Evolutionary conservation across 2,329 filamentous ascomycete species (phyloP).

Genomic region (Trichoderma gracile): DNA sequence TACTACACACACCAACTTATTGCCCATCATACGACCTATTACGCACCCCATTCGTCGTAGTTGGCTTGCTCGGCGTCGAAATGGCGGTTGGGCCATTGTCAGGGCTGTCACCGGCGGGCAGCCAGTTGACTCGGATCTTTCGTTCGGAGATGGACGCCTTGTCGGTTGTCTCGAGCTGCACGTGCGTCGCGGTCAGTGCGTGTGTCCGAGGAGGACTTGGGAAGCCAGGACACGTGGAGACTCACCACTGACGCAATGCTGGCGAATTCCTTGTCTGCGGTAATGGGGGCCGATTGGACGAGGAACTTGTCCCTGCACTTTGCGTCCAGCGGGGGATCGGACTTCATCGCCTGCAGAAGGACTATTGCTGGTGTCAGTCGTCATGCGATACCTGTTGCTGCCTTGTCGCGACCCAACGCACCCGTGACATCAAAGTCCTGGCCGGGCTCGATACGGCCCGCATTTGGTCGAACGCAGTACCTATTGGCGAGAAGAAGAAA

Average conservation of each 20-base stretch:
- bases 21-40: neutral
- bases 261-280: conserved; percentile 77
- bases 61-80: conserved; percentile 46
- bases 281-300: conserved; percentile 86
- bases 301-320: conserved; percentile 98
- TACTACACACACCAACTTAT: neutral
- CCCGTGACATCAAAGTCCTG: conserved; percentile 90
- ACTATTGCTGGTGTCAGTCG: conserved; percentile 54
- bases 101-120: conserved; percentile 59
- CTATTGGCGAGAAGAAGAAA: conserved; percentile 47
- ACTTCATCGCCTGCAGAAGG: conserved; percentile 96
- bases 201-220: neutral
- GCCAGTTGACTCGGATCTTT: conserved; percentile 91
- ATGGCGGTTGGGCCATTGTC: conserved; percentile 33
- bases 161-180: conserved; percentile 76
- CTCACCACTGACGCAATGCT: conserved; percentile 80
- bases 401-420: conserved; percentile 46
- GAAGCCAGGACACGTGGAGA: conserved; percentile 21
- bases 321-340: conserved; percentile 80
- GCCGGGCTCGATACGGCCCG: conserved; percentile 89
- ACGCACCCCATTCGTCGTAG: conserved; percentile 46
- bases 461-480: conserved; percentile 97
- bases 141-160: conserved; percentile 83
- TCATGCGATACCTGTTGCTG: conserved; percentile 21
- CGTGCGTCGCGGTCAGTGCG: conserved; percentile 1